Conservation (phyloP, 2,329 filamentous ascomycete species). For the Aspergillus spinulosporus region DNA sequence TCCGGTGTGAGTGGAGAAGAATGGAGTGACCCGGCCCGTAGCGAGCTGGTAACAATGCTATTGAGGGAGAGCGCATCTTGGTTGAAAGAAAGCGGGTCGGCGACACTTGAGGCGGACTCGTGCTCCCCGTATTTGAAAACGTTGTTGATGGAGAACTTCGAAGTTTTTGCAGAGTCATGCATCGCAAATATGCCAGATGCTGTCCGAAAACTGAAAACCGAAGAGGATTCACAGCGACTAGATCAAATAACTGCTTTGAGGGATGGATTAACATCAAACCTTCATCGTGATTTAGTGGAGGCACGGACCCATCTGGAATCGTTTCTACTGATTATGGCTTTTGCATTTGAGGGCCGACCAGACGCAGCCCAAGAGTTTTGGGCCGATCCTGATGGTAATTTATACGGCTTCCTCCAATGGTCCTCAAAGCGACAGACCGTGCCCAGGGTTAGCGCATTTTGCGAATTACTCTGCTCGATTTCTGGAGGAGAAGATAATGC, state of each 20-base stretch:
- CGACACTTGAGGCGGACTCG: constrained; percentile 66
- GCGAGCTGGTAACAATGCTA: constrained; percentile 77
- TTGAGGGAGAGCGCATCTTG: constrained; percentile 71
- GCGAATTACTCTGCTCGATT: constrained; percentile 89
- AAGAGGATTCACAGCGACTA: constrained; percentile 78
- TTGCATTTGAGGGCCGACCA: constrained; percentile 80
- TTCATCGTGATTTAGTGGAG: constrained; percentile 44
- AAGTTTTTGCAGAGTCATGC: constrained; percentile 85
- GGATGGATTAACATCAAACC: constrained; percentile 44
- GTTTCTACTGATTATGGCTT: constrained; percentile 89
- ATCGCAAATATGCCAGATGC: constrained; percentile 95
- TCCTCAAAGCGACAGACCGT: constrained; percentile 93
- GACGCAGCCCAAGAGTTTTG: constrained; percentile 88
- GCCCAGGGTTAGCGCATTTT: constrained; percentile 93
- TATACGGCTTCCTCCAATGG: constrained; percentile 95
- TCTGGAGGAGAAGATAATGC: constrained; percentile 81
- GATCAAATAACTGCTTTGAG: constrained; percentile 48
- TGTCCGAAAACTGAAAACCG: constrained; percentile 76
- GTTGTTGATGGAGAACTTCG: constrained; percentile 75
- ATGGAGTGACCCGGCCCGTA: constrained; percentile 85
- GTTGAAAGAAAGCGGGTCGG: constrained; percentile 70
- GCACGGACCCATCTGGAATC: constrained; percentile 70
- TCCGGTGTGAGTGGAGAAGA: constrained; percentile 76
- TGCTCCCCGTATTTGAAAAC: constrained; percentile 72
- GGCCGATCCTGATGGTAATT: constrained; percentile 86